Evolutionary conservation across 2,329 filamentous ascomycete genomes (phyloP), one percentile per base, ranked within the genome.

Genomic region (Fusarium sp.): DNA sequence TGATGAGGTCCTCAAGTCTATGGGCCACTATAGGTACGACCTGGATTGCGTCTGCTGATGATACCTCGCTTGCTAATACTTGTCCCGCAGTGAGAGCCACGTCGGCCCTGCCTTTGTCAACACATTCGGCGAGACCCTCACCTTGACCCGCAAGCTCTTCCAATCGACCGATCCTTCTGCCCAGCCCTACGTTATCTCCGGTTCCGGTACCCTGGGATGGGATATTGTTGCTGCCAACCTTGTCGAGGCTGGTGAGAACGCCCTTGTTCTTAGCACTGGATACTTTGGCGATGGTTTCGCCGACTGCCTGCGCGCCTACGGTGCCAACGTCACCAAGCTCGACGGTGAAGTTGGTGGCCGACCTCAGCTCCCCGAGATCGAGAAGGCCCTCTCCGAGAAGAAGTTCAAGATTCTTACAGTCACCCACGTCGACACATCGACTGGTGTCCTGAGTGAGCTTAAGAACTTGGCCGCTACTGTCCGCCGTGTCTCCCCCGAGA

Each of bases 271-370:
- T 20, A 94, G 97, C 84, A 97, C 93, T 41, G 96, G 96, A 71
- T 99, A 99, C 87, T 99, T 99, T 78, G 94, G 92, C 72, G 94
- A 98, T 80, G 94, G 91, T 61, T 98, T 99, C 78, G 93, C 93
- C 71, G 91, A 97, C 82, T 98, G 94, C 83, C 89, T 99, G 78
- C 88, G 91, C 77, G 93, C 93, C 37, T 99, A 99, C 78, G 95
- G 96, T 68, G 93, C 91, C 74, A 92, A 93, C 73, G 92, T 93
- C 23, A 97, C 94, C 63, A 93, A 97, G 82, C 84, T 99, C 72
- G 95, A 93, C 79, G 94, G 93, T 3, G 89, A 93, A 46, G 93
- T 98, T 77, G 96, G 96, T 66, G 91, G 93, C 71, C 89, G 94
- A 56, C 95, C 95, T 44, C 92, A 97, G 77, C 88, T 97, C 37